Percentiles rank a stretch among this genome's conserved stretches.
phyloP scores from a whole-genome alignment of 1,284 basidiomycete genomes.

The Entoloma clypeatum region DNA sequence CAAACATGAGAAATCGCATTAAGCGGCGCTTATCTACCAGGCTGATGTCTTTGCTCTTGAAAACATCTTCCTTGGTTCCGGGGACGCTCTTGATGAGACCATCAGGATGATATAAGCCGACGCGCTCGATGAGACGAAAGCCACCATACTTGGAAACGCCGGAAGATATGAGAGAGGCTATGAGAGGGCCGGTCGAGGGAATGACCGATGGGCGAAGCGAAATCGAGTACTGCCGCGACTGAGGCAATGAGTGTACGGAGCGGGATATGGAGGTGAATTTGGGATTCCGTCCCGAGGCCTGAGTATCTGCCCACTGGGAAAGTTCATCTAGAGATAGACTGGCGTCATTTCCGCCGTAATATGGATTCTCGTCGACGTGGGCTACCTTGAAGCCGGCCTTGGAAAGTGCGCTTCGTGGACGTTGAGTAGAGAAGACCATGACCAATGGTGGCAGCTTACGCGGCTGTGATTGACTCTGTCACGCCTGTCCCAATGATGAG shows the following conservation, averaged over 20 bases:
- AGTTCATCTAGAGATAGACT: conserved; percentile 83
- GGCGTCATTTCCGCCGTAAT: conserved; percentile 86
- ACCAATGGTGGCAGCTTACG: conserved; percentile 52
- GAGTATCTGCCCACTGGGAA: conserved; percentile 56
- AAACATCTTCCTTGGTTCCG: conserved; percentile 89
- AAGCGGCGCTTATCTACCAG: conserved; percentile 87
- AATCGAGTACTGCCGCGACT: conserved; percentile 78
- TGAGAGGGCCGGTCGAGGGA: conserved; percentile 76
- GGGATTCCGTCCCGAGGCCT: conserved; percentile 20
- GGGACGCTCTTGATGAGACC: conserved; percentile 68
- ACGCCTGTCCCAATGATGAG: conserved; percentile 87
- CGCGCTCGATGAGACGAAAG: conserved; percentile 82
- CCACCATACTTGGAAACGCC: conserved; percentile 90
- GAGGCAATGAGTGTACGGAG: conserved; percentile 41
- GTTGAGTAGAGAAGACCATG: conserved; percentile 21
- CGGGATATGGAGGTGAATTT: conserved; percentile 41
- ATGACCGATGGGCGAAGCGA: conserved; percentile 83
- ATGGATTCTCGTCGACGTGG: conserved; percentile 81
- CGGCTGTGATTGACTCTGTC: conserved; percentile 82
- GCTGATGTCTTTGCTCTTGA: conserved; percentile 77
- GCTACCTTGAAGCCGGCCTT: conserved; percentile 85
- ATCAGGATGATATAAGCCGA: conserved; percentile 55
- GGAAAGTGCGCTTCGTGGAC: conserved; percentile 67
- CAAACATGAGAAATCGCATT: conserved; percentile 90
- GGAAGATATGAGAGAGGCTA: conserved; percentile 77